A percentile compares a stretch with the other conserved stretches of the same genome.
These are phyloP conservation scores for Castanea crenata DNA, from an alignment of 306 rosid genomes.

Conservation along the genomic window DNA sequence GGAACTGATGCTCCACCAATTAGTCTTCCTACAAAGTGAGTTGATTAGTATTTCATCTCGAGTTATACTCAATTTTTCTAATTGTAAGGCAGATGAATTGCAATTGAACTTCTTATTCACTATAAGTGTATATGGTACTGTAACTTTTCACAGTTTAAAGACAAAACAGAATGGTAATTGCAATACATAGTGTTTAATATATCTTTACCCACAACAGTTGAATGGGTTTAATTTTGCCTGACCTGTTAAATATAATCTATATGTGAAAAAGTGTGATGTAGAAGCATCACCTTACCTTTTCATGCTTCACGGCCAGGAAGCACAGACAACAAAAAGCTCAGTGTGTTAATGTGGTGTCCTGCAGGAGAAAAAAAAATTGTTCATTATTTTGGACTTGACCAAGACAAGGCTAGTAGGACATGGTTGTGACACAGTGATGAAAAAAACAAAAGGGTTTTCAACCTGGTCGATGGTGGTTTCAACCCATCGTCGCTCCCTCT, in stretches of 20 bases:
- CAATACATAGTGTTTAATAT: not conserved
- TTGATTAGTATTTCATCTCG: conserved; percentile 17
- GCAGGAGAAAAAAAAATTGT: too few relatives aligned
- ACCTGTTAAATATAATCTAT: not conserved
- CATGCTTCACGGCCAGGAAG: not conserved
- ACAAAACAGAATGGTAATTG: not conserved
- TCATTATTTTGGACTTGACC: too few relatives aligned
- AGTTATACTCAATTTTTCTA: not conserved
- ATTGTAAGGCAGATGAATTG: not conserved
- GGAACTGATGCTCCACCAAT: conserved; percentile 68
- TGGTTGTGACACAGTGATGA: too few relatives aligned
- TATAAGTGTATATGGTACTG: not conserved
- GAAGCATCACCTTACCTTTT: not conserved
- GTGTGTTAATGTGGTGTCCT: too few relatives aligned
- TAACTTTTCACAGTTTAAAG: not conserved
- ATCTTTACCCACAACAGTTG: not conserved
- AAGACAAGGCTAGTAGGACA: too few relatives aligned
- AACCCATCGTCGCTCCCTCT: too few relatives aligned
- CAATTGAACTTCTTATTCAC: conserved; percentile 2
- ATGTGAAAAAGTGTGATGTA: not conserved
- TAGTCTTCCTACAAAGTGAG: conserved; percentile 46
- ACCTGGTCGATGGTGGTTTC: too few relatives aligned
- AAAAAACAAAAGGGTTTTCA: too few relatives aligned
- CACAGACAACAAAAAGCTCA: too few relatives aligned
- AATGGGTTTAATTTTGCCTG: not conserved